Percentiles rank a stretch among this genome's conserved stretches.
Evolutionary conservation across 2,329 filamentous ascomycete species (phyloP).

Genomic region (Fulvia fulva): DNA sequence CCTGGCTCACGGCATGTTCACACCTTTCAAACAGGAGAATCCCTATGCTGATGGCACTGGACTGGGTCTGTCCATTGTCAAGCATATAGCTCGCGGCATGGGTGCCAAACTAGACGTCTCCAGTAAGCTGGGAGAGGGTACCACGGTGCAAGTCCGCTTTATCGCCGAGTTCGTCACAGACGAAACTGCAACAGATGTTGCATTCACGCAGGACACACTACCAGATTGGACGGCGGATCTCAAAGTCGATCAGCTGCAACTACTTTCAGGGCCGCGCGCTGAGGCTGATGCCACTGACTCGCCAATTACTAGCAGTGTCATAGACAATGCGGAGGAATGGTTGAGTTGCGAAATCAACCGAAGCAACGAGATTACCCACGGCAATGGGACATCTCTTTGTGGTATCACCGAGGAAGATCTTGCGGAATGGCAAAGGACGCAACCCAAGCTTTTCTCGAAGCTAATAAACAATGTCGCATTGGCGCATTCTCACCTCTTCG

Average conservation of each 20-base stretch:
- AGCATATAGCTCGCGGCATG: constrained; percentile 28
- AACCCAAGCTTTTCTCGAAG: not conserved
- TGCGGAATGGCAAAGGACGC: not conserved
- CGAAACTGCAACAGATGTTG: not conserved
- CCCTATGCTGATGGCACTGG: constrained; percentile 31
- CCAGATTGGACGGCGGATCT: not conserved
- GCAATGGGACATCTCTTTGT: not conserved
- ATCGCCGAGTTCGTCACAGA: not conserved
- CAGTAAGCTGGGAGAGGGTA: constrained; percentile 16
- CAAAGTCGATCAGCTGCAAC: not conserved
- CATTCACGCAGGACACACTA: not conserved
- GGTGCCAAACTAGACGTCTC: constrained; percentile 26
- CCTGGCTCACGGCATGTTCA: constrained; percentile 28
- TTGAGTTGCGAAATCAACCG: not conserved
- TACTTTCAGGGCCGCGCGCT: not conserved
- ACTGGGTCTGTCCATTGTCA: constrained; percentile 34
- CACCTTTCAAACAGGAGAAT: constrained; percentile 34
- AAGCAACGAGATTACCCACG: not conserved
- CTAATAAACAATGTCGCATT: not conserved
- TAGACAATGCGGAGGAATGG: not conserved
- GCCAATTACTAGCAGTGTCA: not conserved
- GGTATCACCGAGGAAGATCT: not conserved
- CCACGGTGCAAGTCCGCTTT: not conserved
- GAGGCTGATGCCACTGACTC: too few relatives aligned
- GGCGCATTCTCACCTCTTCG: not conserved